These are phyloP conservation scores for Boletus semigastroideus DNA, from an alignment of 1,284 basidiomycete genomes.

Conservation along the genomic window DNA sequence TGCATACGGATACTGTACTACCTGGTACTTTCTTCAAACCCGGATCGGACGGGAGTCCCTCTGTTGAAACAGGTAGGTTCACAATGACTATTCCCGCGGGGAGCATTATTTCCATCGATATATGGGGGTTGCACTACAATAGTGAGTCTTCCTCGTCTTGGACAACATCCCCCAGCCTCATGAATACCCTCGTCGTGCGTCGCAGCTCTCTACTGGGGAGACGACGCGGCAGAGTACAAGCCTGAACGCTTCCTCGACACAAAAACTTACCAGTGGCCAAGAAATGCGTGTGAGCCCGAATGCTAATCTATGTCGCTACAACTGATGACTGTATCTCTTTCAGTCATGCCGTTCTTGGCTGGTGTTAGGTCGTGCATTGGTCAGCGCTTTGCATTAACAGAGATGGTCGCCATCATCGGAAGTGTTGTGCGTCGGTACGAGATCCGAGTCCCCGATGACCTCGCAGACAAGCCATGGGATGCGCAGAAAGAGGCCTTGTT, in stretches of 20 bases:
- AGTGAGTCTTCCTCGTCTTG: constrained; percentile 22
- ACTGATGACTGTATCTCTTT: not conserved
- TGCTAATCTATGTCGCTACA: not conserved
- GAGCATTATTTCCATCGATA: constrained; percentile 39
- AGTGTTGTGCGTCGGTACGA: constrained; percentile 30
- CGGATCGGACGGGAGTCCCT: constrained; percentile 22
- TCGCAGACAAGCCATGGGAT: constrained; percentile 25
- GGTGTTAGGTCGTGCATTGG: constrained; percentile 45
- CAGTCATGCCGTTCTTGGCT: constrained; percentile 39
- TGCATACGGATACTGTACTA: constrained; percentile 36
- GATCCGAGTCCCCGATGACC: constrained; percentile 35
- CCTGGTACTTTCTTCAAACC: constrained; percentile 35
- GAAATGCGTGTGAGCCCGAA: constrained; percentile 16
- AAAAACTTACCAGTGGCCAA: constrained; percentile 38
- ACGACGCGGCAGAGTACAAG: constrained; percentile 41
- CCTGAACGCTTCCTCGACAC: constrained; percentile 51
- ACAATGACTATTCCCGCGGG: constrained; percentile 42
- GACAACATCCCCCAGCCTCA: not conserved
- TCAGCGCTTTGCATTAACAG: constrained; percentile 32
- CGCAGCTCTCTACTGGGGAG: constrained; percentile 41
- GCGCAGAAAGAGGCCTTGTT: constrained; percentile 30
- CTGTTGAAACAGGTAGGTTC: constrained; percentile 32
- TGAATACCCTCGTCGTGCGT: not conserved
- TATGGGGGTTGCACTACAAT: constrained; percentile 39
- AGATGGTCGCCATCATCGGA: constrained; percentile 31